Percentiles rank a stretch among this genome's conserved stretches.
These are phyloP conservation scores for Lavandula angustifolia DNA, from an alignment of 257 asterid species.

Conservation along the genomic window DNA sequence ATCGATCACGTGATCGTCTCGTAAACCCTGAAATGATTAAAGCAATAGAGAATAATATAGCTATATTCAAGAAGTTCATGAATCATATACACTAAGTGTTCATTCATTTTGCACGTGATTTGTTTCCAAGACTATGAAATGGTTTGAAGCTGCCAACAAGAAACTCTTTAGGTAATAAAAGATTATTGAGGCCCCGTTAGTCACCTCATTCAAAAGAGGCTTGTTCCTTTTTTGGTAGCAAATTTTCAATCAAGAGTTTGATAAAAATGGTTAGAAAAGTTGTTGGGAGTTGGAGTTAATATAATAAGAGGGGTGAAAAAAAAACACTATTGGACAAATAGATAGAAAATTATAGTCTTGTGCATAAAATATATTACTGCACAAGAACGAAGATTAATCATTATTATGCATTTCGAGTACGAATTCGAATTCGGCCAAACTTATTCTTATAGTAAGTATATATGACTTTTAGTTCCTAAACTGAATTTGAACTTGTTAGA, in stretches of 20 bases:
- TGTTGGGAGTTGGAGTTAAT: conserved; percentile 1
- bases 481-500: background rate
- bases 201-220: conserved; percentile 29
- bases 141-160: conserved; percentile 18
- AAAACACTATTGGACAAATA: conserved; percentile 16
- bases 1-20: background rate
- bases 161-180: conserved; percentile 27
- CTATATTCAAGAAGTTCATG: conserved; percentile 23
- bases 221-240: conserved; percentile 27
- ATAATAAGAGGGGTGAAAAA: conserved; percentile 6
- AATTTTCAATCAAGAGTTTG: conserved; percentile 29
- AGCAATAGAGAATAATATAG: background rate
- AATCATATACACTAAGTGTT: conserved; percentile 23
- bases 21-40: conserved; percentile 6
- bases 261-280: conserved; percentile 14
- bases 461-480: too few relatives aligned
- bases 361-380: too few relatives aligned
- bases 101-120: conserved; percentile 29
- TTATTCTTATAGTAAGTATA: too few relatives aligned
- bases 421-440: too few relatives aligned
- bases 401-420: too few relatives aligned
- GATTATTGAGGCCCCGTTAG: conserved; percentile 35
- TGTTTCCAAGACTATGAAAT: conserved; percentile 24
- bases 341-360: background rate
- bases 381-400: too few relatives aligned